phyloP scores from a whole-genome alignment of 192 early-diverging fungal species.

The Backusella australiensis region DNA sequence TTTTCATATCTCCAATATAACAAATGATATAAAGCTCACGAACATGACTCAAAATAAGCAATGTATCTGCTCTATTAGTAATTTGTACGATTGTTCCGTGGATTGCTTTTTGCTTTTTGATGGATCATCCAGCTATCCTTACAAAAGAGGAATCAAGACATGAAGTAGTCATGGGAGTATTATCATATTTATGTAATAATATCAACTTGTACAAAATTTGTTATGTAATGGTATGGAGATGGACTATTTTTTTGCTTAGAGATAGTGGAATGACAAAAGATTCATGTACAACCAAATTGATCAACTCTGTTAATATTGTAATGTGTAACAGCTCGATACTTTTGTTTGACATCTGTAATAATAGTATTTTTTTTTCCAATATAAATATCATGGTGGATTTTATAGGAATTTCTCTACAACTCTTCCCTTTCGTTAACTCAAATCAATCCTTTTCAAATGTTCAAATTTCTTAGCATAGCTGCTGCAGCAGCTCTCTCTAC shows the following conservation, averaged over 20 bases:
- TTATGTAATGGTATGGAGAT: neutral
- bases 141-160: neutral
- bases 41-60: neutral
- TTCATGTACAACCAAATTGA: neutral
- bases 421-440: neutral
- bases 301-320: neutral
- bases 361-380: neutral
- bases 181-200: neutral
- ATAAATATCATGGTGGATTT: neutral
- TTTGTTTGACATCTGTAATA: neutral
- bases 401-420: neutral
- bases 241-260: neutral
- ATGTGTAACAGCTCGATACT: neutral
- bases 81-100: neutral
- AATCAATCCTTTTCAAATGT: neutral
- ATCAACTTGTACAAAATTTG: neutral
- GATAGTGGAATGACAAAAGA: neutral
- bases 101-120: neutral
- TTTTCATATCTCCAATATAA: neutral
- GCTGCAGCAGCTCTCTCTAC: neutral
- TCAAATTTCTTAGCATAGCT: neutral
- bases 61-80: neutral
- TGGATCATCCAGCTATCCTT: neutral
- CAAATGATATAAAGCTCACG: neutral
- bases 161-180: neutral